Conservation (phyloP, 2,329 filamentous ascomycete genomes). For the Cordyceps tenuipes region DNA sequence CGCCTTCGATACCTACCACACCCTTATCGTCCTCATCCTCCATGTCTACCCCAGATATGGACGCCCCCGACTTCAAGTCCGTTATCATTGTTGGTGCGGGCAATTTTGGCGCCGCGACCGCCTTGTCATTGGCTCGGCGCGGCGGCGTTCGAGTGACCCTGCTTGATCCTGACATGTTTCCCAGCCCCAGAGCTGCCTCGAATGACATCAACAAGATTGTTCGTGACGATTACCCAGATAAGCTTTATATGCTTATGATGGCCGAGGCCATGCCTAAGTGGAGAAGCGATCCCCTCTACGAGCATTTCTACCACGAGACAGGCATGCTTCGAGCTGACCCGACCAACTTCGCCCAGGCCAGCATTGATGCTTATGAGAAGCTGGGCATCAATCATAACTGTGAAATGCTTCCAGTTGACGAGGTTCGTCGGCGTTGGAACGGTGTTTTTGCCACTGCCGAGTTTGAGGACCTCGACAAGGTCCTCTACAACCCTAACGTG, state of each 20-base stretch:
- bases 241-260: constrained; percentile 32
- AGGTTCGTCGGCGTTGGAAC: constrained; percentile 46
- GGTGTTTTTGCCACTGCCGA: constrained; percentile 50
- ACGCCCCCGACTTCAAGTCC: constrained; percentile 12
- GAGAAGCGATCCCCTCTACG: constrained; percentile 41
- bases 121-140: constrained; percentile 25
- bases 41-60: constrained; percentile 5
- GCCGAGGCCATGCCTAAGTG: constrained; percentile 32
- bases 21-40: constrained; percentile 8
- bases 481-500: constrained; percentile 49
- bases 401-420: constrained; percentile 36
- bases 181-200: constrained; percentile 33
- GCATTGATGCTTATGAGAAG: constrained; percentile 31
- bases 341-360: constrained; percentile 34
- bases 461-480: constrained; percentile 45
- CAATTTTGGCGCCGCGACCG: constrained; percentile 37
- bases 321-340: constrained; percentile 41
- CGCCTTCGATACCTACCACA: constrained; percentile 11
- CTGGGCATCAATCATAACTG: constrained; percentile 32
- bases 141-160: constrained; percentile 25
- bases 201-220: constrained; percentile 41
- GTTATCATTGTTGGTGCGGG: constrained; percentile 34
- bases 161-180: constrained; percentile 27
- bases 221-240: constrained; percentile 33
- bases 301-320: constrained; percentile 45